Conservation (phyloP, 2,329 filamentous ascomycete species). For the Trichothecium sympodiale region DNA sequence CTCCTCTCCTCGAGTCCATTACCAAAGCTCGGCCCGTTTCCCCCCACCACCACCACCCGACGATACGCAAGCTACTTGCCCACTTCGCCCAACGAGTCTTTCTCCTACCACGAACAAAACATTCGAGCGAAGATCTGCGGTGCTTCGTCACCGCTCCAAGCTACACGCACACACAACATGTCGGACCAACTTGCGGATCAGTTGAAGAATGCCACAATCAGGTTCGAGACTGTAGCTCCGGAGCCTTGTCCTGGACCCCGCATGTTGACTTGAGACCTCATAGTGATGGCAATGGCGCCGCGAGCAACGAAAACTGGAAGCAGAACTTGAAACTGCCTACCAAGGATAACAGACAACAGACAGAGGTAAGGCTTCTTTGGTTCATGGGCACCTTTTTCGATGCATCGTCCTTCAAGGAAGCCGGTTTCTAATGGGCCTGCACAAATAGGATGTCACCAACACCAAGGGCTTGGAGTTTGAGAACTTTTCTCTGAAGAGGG, state of each 20-base stretch:
- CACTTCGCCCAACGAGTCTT: background rate
- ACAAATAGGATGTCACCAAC: slow-evolving; percentile 92
- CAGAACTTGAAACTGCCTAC: slow-evolving; percentile 58
- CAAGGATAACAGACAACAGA: slow-evolving; percentile 70
- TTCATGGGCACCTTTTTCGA: background rate
- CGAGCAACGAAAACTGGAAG: slow-evolving; percentile 57
- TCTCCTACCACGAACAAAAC: too few species aligned
- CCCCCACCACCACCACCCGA: background rate
- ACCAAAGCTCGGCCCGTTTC: background rate
- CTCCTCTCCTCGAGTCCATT: background rate
- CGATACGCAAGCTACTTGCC: background rate
- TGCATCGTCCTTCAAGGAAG: slow-evolving; percentile 1
- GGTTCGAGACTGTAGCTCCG: slow-evolving; percentile 16
- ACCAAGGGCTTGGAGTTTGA: slow-evolving; percentile 98
- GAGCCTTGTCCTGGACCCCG: background rate
- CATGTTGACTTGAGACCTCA: slow-evolving; percentile 2
- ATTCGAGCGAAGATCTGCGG: slow-evolving; percentile 2
- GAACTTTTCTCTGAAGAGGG: slow-evolving; percentile 88
- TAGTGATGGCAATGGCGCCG: slow-evolving; percentile 35
- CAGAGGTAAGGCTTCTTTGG: slow-evolving; percentile 44
- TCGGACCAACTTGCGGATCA: slow-evolving; percentile 34
- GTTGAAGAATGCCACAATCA: slow-evolving; percentile 29
- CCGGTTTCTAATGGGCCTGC: too few species aligned
- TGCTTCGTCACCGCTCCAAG: background rate
- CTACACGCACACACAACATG: slow-evolving; percentile 21